These are phyloP conservation scores for Saccharata proteae DNA, from an alignment of 2,329 filamentous ascomycete species.

Conservation along the genomic window DNA sequence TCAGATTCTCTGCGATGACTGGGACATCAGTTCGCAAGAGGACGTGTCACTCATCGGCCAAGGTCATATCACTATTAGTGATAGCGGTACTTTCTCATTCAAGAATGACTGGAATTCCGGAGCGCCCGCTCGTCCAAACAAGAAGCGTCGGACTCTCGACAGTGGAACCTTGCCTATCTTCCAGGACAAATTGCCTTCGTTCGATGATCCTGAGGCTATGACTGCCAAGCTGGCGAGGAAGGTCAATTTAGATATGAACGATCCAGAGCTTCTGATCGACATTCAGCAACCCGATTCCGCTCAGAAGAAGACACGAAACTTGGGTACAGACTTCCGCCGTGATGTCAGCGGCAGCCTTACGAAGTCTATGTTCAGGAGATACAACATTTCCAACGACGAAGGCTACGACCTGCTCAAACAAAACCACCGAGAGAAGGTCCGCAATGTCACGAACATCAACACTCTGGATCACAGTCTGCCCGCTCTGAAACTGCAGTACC, in stretches of 20 bases:
- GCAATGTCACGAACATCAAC: constrained; percentile 80
- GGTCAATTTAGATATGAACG: constrained; percentile 75
- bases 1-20: constrained; percentile 75
- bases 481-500: constrained; percentile 81
- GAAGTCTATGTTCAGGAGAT: constrained; percentile 65
- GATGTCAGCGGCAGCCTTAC: constrained; percentile 58
- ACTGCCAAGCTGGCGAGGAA: constrained; percentile 64
- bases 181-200: constrained; percentile 46
- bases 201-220: constrained; percentile 68
- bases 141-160: constrained; percentile 50
- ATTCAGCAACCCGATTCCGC: constrained; percentile 54
- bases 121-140: constrained; percentile 34
- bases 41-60: constrained; percentile 16
- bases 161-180: constrained; percentile 21
- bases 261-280: constrained; percentile 76
- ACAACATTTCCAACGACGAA: constrained; percentile 93
- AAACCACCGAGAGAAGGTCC: constrained; percentile 81
- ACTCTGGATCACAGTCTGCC: constrained; percentile 92
- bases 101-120: constrained; percentile 22
- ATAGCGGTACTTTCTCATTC: constrained; percentile 6
- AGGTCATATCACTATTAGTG: constrained; percentile 12
- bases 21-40: constrained; percentile 46
- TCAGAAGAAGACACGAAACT: constrained; percentile 43
- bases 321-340: constrained; percentile 46
- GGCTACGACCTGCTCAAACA: constrained; percentile 93